Conservation (phyloP, 2,329 filamentous ascomycete species). For the Scedosporium aurantiacum region DNA sequence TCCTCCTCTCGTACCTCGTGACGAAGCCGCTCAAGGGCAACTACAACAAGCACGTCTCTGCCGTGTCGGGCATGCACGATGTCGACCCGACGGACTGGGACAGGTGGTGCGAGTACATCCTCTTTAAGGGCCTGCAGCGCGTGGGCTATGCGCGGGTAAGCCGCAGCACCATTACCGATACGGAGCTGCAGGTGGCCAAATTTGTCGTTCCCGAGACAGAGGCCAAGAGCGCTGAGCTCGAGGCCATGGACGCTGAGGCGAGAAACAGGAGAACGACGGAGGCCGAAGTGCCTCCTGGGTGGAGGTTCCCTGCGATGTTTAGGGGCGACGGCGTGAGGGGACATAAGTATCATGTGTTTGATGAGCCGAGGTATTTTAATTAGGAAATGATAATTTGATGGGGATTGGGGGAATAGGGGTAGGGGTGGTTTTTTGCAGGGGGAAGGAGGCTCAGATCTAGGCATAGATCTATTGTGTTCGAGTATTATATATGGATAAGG, state of each 20-base stretch:
- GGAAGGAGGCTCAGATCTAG: too few species aligned
- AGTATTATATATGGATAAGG: too few species aligned
- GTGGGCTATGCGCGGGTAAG: slow-evolving; percentile 85
- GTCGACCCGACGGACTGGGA: slow-evolving; percentile 92
- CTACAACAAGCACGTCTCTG: slow-evolving; percentile 90
- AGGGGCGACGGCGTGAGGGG: slow-evolving; percentile 76
- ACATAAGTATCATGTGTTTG: slow-evolving; percentile 89
- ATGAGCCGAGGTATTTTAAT: slow-evolving; percentile 69
- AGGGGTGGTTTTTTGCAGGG: background rate
- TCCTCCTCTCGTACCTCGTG: slow-evolving; percentile 86
- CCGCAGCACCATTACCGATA: slow-evolving; percentile 87
- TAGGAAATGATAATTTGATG: slow-evolving; percentile 10
- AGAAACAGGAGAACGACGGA: slow-evolving; percentile 54
- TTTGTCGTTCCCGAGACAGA: slow-evolving; percentile 67
- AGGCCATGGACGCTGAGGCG: slow-evolving; percentile 35
- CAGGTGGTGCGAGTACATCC: slow-evolving; percentile 96
- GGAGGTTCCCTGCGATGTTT: slow-evolving; percentile 78
- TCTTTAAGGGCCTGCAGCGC: slow-evolving; percentile 80
- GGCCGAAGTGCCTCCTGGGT: slow-evolving; percentile 61
- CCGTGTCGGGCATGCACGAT: slow-evolving; percentile 83
- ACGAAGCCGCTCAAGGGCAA: slow-evolving; percentile 85
- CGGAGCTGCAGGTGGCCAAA: slow-evolving; percentile 91
- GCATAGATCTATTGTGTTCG: too few species aligned
- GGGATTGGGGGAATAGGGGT: background rate
- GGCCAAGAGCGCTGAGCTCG: slow-evolving; percentile 38